Conservation (phyloP, 1,284 basidiomycete species). For the Rhodofomes roseus region DNA sequence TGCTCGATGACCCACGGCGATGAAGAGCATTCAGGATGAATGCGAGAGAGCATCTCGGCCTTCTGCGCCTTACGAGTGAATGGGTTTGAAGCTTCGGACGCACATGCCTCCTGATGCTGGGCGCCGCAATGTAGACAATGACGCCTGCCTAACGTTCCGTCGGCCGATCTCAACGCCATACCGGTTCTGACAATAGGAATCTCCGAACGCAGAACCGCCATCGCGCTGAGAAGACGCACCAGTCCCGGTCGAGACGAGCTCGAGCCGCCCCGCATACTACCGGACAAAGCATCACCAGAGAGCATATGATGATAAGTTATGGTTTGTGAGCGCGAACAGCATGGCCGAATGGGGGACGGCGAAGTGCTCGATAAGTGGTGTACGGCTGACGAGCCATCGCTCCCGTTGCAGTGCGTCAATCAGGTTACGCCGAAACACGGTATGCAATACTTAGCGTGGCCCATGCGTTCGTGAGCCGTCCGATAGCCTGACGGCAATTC, state of each 20-base stretch:
- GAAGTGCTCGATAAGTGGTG: too few species aligned
- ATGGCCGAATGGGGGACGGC: too few species aligned
- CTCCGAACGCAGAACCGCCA: not conserved
- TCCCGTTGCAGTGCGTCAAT: not conserved
- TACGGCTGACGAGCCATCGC: not conserved
- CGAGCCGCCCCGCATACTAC: not conserved
- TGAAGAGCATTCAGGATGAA: not conserved
- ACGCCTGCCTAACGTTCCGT: not conserved
- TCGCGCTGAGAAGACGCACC: not conserved
- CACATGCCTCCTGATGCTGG: not conserved
- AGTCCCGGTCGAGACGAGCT: not conserved
- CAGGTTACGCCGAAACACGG: not conserved
- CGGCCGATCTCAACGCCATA: not conserved
- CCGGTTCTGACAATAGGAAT: not conserved
- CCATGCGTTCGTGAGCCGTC: too few species aligned
- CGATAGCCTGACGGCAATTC: too few species aligned
- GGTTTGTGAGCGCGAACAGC: not conserved
- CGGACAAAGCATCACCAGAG: not conserved
- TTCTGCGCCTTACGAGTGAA: not conserved
- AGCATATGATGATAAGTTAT: not conserved
- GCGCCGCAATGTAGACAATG: not conserved
- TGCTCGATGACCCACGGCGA: too few species aligned
- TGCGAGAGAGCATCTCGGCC: not conserved
- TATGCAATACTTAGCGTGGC: not conserved
- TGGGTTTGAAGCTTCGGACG: not conserved